phyloP scores from a whole-genome alignment of 2,329 filamentous ascomycete genomes.

The Fusarium equiseti region DNA sequence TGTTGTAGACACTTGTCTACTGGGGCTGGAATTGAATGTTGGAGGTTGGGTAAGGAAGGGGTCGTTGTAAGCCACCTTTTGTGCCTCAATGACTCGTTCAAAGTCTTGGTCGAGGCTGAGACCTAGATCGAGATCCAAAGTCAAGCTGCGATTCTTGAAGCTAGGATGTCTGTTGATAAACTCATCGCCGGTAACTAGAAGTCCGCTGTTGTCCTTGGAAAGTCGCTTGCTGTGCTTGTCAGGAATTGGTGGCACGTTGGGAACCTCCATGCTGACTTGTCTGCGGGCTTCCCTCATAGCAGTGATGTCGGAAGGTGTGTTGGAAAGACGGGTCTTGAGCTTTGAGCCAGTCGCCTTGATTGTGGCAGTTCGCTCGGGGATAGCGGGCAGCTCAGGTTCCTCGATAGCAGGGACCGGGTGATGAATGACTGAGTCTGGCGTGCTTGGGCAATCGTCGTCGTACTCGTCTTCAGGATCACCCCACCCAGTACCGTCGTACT shows the following conservation, averaged over 20 bases:
- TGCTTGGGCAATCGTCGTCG: constrained; percentile 71
- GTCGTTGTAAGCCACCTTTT: constrained; percentile 78
- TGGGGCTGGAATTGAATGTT: constrained; percentile 41
- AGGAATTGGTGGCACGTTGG: constrained; percentile 70
- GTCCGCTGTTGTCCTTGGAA: constrained; percentile 61
- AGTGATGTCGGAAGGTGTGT: constrained; percentile 84
- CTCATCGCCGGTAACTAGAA: constrained; percentile 53
- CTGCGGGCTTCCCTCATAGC: constrained; percentile 89
- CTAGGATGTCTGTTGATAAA: constrained; percentile 74
- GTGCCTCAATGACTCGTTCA: constrained; percentile 91
- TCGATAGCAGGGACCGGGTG: constrained; percentile 68
- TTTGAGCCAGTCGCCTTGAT: constrained; percentile 89
- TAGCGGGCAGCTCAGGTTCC: constrained; percentile 62
- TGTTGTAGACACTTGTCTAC: constrained; percentile 62
- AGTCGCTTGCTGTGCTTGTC: constrained; percentile 69
- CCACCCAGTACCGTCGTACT: constrained; percentile 74
- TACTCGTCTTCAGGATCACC: constrained; percentile 65
- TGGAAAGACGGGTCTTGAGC: constrained; percentile 88
- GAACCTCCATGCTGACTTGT: constrained; percentile 82
- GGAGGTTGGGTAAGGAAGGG: constrained; percentile 40
- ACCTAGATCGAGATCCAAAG: constrained; percentile 83
- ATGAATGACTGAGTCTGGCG: constrained; percentile 91
- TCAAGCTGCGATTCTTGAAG: constrained; percentile 85
- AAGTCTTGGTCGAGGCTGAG: constrained; percentile 93
- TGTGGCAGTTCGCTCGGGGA: constrained; percentile 87